Conservation (phyloP, 75 land plant genomes). For the Picea glauca region DNA sequence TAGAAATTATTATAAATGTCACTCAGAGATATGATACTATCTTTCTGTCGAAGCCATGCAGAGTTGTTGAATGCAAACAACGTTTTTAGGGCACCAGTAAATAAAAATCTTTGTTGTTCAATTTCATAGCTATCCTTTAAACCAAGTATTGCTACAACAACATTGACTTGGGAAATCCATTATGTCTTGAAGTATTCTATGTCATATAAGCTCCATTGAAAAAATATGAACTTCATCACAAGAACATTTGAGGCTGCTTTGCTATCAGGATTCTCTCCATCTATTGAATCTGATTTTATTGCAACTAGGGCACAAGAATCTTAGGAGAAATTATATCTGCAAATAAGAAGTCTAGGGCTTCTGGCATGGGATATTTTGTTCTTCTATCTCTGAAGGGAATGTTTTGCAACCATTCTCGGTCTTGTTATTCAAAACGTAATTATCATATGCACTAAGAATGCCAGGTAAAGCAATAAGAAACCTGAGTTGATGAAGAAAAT, state of each 20-base stretch:
- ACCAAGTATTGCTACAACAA: not conserved
- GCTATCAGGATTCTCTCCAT: not conserved
- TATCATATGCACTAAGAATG: slow-evolving; percentile 24
- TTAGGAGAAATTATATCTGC: not conserved
- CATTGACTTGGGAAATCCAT: not conserved
- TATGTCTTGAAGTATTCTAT: not conserved
- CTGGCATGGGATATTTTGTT: too few relatives aligned
- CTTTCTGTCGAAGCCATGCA: too few relatives aligned
- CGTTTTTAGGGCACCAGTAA: not conserved
- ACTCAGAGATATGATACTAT: too few relatives aligned
- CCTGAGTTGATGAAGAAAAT: slow-evolving; percentile 36
- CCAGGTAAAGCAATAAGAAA: slow-evolving; percentile 33
- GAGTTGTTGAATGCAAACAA: too few relatives aligned
- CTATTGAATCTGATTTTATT: too few relatives aligned
- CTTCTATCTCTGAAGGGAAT: too few relatives aligned
- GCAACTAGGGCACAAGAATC: not conserved
- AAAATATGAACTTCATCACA: not conserved
- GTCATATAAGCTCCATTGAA: not conserved
- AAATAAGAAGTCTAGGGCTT: too few relatives aligned
- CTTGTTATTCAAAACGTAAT: too few relatives aligned
- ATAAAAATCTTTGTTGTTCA: not conserved
- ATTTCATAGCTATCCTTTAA: not conserved
- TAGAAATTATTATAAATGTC: too few relatives aligned
- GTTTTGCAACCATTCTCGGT: too few relatives aligned
- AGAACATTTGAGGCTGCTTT: not conserved